Evolutionary conservation across 140 eudicot genomes (phyloP).

Genomic region (Stevia rebaudiana): DNA sequence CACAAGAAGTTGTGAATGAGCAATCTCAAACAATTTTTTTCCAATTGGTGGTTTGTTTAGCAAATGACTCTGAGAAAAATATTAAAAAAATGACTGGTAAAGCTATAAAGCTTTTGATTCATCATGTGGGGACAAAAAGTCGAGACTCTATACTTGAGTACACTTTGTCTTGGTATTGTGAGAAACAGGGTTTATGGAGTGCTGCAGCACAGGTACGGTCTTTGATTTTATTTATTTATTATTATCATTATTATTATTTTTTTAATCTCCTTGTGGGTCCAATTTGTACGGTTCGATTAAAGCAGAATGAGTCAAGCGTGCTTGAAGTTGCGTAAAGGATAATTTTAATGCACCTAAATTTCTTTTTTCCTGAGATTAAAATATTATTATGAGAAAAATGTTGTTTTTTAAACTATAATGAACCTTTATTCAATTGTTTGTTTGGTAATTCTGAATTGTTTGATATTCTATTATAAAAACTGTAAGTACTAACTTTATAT

Average conservation of each 20-base stretch:
- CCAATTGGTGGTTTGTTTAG: slow-evolving; percentile 54
- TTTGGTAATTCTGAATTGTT: background rate
- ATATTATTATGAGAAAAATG: background rate
- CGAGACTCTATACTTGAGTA: slow-evolving; percentile 39
- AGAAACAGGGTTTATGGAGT: slow-evolving; percentile 67
- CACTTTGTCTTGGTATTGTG: slow-evolving; percentile 61
- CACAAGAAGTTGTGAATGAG: slow-evolving; percentile 34
- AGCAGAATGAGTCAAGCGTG: background rate
- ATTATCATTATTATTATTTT: background rate
- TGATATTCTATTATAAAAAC: slow-evolving; percentile 1
- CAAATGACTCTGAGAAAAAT: slow-evolving; percentile 59
- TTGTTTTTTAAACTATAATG: background rate
- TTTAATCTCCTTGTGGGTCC: background rate
- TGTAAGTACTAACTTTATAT: background rate
- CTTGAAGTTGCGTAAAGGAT: background rate
- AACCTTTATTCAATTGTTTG: too few species aligned
- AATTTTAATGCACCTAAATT: background rate
- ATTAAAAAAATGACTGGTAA: slow-evolving; percentile 61
- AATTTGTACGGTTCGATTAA: background rate
- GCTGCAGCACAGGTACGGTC: slow-evolving; percentile 86
- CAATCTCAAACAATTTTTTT: slow-evolving; percentile 47
- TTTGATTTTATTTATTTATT: background rate
- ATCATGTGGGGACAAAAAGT: slow-evolving; percentile 45
- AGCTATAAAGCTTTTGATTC: slow-evolving; percentile 53
- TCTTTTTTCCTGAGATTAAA: too few species aligned